These are phyloP conservation scores for Letharia lupina DNA, from an alignment of 495 filamentous ascomycete species.

Conservation along the genomic window DNA sequence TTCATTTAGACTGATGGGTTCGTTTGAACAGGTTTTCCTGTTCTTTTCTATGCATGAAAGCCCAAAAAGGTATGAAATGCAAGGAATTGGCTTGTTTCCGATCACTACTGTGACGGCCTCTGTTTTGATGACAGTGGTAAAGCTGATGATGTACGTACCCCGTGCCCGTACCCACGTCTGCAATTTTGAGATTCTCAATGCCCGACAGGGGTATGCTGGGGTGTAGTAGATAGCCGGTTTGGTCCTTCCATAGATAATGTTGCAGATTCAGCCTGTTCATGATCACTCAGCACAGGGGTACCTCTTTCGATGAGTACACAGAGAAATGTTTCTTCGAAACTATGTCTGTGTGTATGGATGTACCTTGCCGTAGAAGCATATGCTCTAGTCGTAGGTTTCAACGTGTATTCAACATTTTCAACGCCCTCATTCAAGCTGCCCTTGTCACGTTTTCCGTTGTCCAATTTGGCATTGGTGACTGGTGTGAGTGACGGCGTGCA, in stretches of 20 bases:
- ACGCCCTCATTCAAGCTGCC: background rate
- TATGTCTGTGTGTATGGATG: background rate
- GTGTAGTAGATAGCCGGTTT: constrained; percentile 27
- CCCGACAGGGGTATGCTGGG: constrained; percentile 24
- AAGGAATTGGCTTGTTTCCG: background rate
- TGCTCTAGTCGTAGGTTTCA: constrained; percentile 10
- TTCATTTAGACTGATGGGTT: background rate
- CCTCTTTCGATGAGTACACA: background rate
- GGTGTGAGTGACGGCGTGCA: background rate
- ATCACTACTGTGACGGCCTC: background rate
- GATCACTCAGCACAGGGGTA: background rate
- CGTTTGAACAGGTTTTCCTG: too few relatives aligned
- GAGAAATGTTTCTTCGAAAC: too few relatives aligned
- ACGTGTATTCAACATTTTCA: background rate
- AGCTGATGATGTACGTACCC: constrained; percentile 22
- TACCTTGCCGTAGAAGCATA: constrained; percentile 16
- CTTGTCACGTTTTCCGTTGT: background rate
- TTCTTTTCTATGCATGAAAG: background rate
- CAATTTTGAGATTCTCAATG: constrained; percentile 24
- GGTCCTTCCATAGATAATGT: constrained; percentile 29
- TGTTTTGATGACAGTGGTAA: background rate
- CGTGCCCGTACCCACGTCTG: constrained; percentile 32
- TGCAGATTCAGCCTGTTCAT: constrained; percentile 26
- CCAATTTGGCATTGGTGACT: background rate
- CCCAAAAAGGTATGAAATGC: background rate